phyloP scores from a whole-genome alignment of 768 basidiomycete genomes.

The Leccinum olivaceopallidum region DNA sequence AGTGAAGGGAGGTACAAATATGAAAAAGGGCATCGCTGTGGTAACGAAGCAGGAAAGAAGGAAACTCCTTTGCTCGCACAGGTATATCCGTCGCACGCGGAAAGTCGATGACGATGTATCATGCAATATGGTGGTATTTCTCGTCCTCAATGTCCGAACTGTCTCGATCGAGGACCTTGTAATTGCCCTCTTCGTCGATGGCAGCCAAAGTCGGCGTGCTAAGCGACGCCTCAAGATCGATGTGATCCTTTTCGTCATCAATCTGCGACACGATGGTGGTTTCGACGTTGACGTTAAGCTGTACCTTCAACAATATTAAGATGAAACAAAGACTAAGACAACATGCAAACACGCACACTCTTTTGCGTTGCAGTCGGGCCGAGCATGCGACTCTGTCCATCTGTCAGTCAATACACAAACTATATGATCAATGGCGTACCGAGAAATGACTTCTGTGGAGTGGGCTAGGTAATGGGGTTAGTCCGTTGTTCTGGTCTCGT shows the following conservation, averaged over 20 bases:
- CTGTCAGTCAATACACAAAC: not conserved
- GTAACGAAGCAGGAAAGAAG: not conserved
- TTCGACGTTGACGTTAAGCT: conserved; percentile 35
- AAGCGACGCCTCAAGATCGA: conserved; percentile 23
- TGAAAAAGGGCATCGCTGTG: not conserved
- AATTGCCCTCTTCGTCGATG: conserved; percentile 16
- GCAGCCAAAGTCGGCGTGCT: conserved; percentile 8
- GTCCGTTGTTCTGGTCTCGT: conserved; percentile 19
- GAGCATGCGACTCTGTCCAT: conserved; percentile 27
- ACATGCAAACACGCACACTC: conserved; percentile 17
- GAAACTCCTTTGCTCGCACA: not conserved
- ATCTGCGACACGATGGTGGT: conserved; percentile 35
- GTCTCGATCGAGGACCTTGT: conserved; percentile 17
- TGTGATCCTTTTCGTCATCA: conserved; percentile 26
- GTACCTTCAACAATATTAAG: conserved; percentile 2
- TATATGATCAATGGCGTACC: conserved; percentile 9
- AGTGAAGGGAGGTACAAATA: conserved; percentile 3
- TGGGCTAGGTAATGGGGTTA: conserved; percentile 15
- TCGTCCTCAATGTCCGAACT: conserved; percentile 20
- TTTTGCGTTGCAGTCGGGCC: conserved; percentile 18
- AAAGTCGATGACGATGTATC: not conserved
- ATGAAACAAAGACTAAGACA: not conserved
- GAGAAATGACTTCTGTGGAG: conserved; percentile 26
- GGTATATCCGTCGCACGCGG: conserved; percentile 9
- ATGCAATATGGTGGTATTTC: conserved; percentile 16